A percentile compares a stretch with the other conserved stretches of the same genome.
These are phyloP conservation scores for Saxophila tyrrhenica DNA, from an alignment of 495 filamentous ascomycete genomes.

Conservation along the genomic window DNA sequence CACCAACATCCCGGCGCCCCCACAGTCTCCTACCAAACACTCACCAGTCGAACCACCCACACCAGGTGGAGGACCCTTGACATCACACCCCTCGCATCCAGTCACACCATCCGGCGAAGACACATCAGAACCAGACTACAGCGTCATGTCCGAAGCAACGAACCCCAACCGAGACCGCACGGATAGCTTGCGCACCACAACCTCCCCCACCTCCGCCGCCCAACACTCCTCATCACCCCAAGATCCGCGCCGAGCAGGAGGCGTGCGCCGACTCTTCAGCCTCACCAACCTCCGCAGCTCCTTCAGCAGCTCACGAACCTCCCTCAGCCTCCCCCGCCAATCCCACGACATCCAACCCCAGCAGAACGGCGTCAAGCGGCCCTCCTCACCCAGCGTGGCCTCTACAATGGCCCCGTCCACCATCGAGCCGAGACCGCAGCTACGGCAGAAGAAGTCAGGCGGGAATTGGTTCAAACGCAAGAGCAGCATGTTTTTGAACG, in stretches of 20 bases:
- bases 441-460: conserved; percentile 11
- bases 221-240: not conserved
- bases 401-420: conserved; percentile 5
- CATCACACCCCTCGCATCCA: conserved; percentile 29
- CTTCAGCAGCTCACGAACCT: conserved; percentile 17
- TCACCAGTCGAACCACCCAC: conserved; percentile 24
- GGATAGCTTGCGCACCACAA: conserved; percentile 1
- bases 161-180: not conserved
- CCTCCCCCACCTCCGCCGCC: conserved; percentile 4
- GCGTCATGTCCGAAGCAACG: conserved; percentile 2
- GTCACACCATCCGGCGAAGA: not conserved
- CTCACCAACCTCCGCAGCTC: conserved; percentile 14
- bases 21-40: conserved; percentile 8
- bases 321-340: conserved; percentile 3
- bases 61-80: conserved; percentile 29
- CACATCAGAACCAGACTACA: conserved; percentile 4
- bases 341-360: not conserved
- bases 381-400: conserved; percentile 9
- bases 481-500: conserved; percentile 22
- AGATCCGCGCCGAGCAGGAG: conserved; percentile 15
- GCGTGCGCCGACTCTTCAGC: conserved; percentile 26
- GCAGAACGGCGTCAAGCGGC: conserved; percentile 6
- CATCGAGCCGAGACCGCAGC: not conserved
- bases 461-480: conserved; percentile 24
- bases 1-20: conserved; percentile 29